These are phyloP conservation scores for Fonsecaea pedrosoi DNA, from an alignment of 2,329 filamentous ascomycete species.

Conservation along the genomic window DNA sequence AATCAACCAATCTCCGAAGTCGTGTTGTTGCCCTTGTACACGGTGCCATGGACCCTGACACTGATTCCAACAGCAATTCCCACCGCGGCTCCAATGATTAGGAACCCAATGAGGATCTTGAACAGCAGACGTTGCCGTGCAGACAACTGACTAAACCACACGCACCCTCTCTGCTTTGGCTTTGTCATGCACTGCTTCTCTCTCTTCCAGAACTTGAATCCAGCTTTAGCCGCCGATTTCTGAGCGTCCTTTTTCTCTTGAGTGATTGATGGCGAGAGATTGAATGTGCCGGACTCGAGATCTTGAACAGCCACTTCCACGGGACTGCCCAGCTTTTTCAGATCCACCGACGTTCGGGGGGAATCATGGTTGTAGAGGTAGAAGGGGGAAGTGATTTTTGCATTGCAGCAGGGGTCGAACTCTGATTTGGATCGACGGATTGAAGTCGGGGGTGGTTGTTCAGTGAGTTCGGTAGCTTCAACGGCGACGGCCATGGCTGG, in stretches of 20 bases:
- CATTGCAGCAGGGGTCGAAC: conserved; percentile 49
- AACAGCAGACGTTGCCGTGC: conserved; percentile 48
- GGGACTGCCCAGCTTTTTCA: conserved; percentile 31
- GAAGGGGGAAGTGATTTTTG: conserved; percentile 53
- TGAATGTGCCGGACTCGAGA: conserved; percentile 44
- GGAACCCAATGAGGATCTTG: conserved; percentile 50
- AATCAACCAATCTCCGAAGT: conserved; percentile 41
- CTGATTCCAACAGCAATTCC: conserved; percentile 55
- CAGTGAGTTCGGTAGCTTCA: conserved; percentile 34
- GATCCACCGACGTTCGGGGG: conserved; percentile 43
- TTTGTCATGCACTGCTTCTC: conserved; percentile 43
- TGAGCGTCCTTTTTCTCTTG: conserved; percentile 38
- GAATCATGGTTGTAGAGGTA: conserved; percentile 52
- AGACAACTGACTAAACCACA: conserved; percentile 46
- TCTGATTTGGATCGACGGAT: conserved; percentile 38
- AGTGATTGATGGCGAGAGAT: conserved; percentile 35
- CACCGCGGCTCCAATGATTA: conserved; percentile 52
- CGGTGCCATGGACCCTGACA: conserved; percentile 51
- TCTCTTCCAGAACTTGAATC: conserved; percentile 34
- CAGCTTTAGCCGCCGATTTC: conserved; percentile 4
- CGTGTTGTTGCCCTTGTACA: conserved; percentile 49
- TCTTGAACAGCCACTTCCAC: conserved; percentile 41
- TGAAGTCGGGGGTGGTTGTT: conserved; percentile 24
- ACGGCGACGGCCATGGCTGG: conserved; percentile 19
- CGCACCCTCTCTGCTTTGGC: conserved; percentile 45